Conservation (phyloP, 306 rosid genomes). For the Quercus bicolor region DNA sequence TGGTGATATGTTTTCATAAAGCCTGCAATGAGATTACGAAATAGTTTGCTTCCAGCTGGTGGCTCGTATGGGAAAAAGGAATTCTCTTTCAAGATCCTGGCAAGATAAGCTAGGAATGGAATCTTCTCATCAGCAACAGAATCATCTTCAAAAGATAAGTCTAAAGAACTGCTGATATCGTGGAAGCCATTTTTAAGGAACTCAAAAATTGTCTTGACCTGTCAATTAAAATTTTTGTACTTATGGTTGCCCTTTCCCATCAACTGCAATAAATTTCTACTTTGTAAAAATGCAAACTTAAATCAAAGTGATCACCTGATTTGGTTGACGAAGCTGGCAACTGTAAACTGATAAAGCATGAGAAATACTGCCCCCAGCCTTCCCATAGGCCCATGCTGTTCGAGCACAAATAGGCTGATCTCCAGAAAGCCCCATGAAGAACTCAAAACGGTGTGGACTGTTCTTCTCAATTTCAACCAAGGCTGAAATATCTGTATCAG, state of each 20-base stretch:
- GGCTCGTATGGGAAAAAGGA: constrained; percentile 79
- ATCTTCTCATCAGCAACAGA: constrained; percentile 98
- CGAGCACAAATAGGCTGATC: constrained; percentile 97
- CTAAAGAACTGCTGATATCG: constrained; percentile 90
- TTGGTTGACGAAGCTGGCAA: constrained; percentile 95
- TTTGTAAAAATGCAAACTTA: constrained; percentile 18
- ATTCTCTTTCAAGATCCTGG: constrained; percentile 60
- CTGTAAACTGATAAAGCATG: constrained; percentile 97
- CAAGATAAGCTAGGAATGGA: constrained; percentile 87
- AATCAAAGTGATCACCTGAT: constrained; percentile 55
- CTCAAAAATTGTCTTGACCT: constrained; percentile 89
- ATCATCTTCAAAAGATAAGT: constrained; percentile 88
- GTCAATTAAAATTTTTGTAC: constrained; percentile 33
- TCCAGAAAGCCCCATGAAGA: constrained; percentile 97
- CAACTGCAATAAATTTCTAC: constrained; percentile 19
- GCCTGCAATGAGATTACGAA: constrained; percentile 85
- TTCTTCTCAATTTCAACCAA: constrained; percentile 97
- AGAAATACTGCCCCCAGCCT: constrained; percentile 83
- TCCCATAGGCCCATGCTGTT: constrained; percentile 95
- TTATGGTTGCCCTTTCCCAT: constrained; percentile 18
- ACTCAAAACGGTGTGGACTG: constrained; percentile 98
- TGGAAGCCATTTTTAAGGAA: constrained; percentile 89
- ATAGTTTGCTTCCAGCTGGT: constrained; percentile 88
- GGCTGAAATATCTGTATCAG: constrained; percentile 92
- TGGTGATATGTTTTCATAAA: constrained; percentile 95